Conservation (phyloP, 257 asterid species). For the Forsythia viridissima region DNA sequence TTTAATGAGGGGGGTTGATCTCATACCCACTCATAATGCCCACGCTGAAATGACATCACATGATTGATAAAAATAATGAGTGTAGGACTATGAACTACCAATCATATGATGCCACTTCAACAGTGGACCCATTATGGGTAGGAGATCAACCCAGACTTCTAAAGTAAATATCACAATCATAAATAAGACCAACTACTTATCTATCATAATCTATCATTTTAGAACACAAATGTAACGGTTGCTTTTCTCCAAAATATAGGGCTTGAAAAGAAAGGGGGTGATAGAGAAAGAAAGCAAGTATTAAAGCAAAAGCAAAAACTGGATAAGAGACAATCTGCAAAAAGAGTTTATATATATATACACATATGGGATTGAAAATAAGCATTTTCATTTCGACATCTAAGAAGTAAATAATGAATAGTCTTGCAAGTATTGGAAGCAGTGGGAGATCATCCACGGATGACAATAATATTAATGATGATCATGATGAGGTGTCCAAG, state of each 20-base stretch:
- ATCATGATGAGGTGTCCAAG: slow-evolving; percentile 57
- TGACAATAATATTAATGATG: slow-evolving; percentile 31
- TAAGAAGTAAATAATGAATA: slow-evolving; percentile 38
- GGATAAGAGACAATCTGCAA: not conserved
- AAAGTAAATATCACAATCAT: too few relatives aligned
- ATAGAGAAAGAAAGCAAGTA: slow-evolving; percentile 32
- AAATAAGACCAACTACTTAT: too few relatives aligned
- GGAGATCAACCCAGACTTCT: too few relatives aligned
- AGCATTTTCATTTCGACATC: not conserved
- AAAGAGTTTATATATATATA: not conserved
- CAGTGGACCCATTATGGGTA: too few relatives aligned
- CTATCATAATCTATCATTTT: too few relatives aligned
- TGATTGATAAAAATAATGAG: too few relatives aligned
- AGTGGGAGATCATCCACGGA: slow-evolving; percentile 56
- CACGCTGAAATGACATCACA: too few relatives aligned
- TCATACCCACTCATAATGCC: too few relatives aligned
- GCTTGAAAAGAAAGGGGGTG: slow-evolving; percentile 59
- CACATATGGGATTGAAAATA: slow-evolving; percentile 10
- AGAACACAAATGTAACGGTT: not conserved
- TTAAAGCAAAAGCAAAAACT: slow-evolving; percentile 67
- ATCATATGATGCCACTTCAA: too few relatives aligned
- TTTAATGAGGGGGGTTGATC: too few relatives aligned
- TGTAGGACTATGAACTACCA: too few relatives aligned
- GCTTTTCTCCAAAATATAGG: slow-evolving; percentile 26
- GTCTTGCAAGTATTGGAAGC: slow-evolving; percentile 52